Base-by-base conservation (phyloP, 306 rosid species). In the Fragaria nilgerrensis region DNA sequence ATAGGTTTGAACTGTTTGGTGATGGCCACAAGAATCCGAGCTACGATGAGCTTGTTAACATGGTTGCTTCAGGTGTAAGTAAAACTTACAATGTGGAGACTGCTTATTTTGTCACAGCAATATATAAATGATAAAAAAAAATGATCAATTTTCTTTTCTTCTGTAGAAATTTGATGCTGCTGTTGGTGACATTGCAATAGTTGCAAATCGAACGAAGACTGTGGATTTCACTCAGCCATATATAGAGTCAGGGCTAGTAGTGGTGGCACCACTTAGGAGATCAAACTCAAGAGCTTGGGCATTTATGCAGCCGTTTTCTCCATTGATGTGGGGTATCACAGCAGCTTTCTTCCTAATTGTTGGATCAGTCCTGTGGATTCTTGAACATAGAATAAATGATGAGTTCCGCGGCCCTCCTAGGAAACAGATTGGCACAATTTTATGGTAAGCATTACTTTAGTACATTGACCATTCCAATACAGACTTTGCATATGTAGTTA, bases 141-240 rank as follows among this genome's bases (percentile, higher is more conserved):
- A 25, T 7, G 15, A 61, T 20, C 16, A 48, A 47, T 5, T 39
- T 59, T 27, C 10, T 77, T 65, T 66, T 77, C 45, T 68, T 78
- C 11, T 76, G 72, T 69, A 87, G 91, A 73, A 27, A 6, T 79
- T 87, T 78, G 89, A 87, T 85, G 91, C 87, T 72, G 89, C 74
- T 44, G 85, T 87, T 65, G 91, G 88, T 32, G 91, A 83, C 75
- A 82, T 83, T 75, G 81, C 89, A 7, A 87, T 87, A 32, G 87
- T 82, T 70, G 73, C 87, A 14, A 87, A 71, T 73, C 73, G 91
- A 69, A 85, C 89, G 34, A 87, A 59, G 91, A 49, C 2, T 6
- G 81, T 76, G 56, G 91, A 85, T 76, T 87, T 87, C 75, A 85
- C 89, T 53, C 91, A 83, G 72, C 88, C 87, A 2, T 85, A 78